A percentile compares a stretch with the other conserved stretches of the same genome.
phyloP scores from a whole-genome alignment of 2,329 filamentous ascomycete species.

The Hypoxylon sp. region DNA sequence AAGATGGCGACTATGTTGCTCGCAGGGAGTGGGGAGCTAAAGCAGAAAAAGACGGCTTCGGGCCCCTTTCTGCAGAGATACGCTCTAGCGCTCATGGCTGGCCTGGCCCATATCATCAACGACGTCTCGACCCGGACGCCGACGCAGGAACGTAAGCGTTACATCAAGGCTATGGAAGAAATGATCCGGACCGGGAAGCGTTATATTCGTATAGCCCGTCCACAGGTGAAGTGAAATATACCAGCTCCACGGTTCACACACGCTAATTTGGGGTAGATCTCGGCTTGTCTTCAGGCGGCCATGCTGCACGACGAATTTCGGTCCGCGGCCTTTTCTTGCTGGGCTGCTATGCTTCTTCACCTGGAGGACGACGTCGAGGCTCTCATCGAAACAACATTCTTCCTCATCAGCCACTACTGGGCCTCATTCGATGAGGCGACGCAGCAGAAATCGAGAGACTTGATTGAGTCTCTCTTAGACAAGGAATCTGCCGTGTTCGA shows the following conservation, averaged over 20 bases:
- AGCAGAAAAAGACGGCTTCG: slow-evolving; percentile 62
- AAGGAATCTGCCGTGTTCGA: slow-evolving; percentile 67
- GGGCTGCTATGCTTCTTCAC: slow-evolving; percentile 78
- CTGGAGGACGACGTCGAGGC: slow-evolving; percentile 80
- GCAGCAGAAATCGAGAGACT: slow-evolving; percentile 64
- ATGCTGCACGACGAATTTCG: slow-evolving; percentile 78
- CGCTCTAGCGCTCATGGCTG: slow-evolving; percentile 85
- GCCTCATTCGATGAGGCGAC: slow-evolving; percentile 66
- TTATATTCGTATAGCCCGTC: slow-evolving; percentile 79
- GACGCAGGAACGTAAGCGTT: slow-evolving; percentile 75
- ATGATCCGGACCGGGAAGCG: slow-evolving; percentile 80
- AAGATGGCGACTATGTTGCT: slow-evolving; percentile 55
- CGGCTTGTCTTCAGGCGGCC: slow-evolving; percentile 88
- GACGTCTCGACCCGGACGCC: slow-evolving; percentile 64
- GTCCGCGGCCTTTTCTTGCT: slow-evolving; percentile 81
- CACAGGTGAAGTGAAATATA: slow-evolving; percentile 70
- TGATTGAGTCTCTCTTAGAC: slow-evolving; percentile 72
- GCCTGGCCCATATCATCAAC: slow-evolving; percentile 81
- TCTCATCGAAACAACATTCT: slow-evolving; percentile 88
- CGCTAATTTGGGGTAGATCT: slow-evolving; percentile 66
- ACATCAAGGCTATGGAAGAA: slow-evolving; percentile 84
- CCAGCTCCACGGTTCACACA: neutral
- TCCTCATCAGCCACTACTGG: slow-evolving; percentile 87
- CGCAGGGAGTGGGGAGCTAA: slow-evolving; percentile 50
- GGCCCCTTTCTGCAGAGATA: slow-evolving; percentile 82